Percentiles rank a stretch among this genome's conserved stretches.
These are phyloP conservation scores for Paraconiothyrium sp. DNA, from an alignment of 2,329 filamentous ascomycete genomes.

Conservation along the genomic window DNA sequence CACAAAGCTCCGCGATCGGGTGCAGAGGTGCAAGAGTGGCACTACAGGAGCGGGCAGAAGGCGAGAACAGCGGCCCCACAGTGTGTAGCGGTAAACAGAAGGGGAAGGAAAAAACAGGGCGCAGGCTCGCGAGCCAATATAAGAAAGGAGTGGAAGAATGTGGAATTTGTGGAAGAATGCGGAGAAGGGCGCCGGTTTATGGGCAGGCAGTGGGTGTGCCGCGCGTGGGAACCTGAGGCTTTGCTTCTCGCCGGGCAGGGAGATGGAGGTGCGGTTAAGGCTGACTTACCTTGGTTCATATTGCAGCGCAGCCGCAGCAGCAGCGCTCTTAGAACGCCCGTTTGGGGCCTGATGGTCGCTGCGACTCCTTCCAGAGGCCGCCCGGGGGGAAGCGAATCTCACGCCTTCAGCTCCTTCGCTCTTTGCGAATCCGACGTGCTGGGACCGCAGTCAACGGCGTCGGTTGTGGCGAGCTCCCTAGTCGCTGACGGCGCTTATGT, in stretches of 20 bases:
- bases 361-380: constrained; percentile 24
- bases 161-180: constrained; percentile 46
- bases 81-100: constrained; percentile 42
- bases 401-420: constrained; percentile 35
- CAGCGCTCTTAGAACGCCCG: constrained; percentile 33
- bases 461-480: constrained; percentile 37
- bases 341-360: constrained; percentile 26
- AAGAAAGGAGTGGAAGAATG: constrained; percentile 42
- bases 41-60: constrained; percentile 44
- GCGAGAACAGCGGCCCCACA: constrained; percentile 37
- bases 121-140: constrained; percentile 42
- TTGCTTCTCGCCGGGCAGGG: constrained; percentile 36
- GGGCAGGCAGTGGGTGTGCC: constrained; percentile 33
- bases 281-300: constrained; percentile 54
- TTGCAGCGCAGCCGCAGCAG: constrained; percentile 35
- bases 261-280: constrained; percentile 25
- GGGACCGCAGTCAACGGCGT: constrained; percentile 38
- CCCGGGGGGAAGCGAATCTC: constrained; percentile 30
- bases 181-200: constrained; percentile 49
- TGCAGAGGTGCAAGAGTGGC: constrained; percentile 39
- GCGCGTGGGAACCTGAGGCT: constrained; percentile 36
- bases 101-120: constrained; percentile 27
- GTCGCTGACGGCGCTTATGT: constrained; percentile 33
- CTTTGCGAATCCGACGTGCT: constrained; percentile 35
- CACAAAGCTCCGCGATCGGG: constrained; percentile 49